These are phyloP conservation scores for Mycena galericulata DNA, from an alignment of 768 basidiomycete species.

Conservation along the genomic window DNA sequence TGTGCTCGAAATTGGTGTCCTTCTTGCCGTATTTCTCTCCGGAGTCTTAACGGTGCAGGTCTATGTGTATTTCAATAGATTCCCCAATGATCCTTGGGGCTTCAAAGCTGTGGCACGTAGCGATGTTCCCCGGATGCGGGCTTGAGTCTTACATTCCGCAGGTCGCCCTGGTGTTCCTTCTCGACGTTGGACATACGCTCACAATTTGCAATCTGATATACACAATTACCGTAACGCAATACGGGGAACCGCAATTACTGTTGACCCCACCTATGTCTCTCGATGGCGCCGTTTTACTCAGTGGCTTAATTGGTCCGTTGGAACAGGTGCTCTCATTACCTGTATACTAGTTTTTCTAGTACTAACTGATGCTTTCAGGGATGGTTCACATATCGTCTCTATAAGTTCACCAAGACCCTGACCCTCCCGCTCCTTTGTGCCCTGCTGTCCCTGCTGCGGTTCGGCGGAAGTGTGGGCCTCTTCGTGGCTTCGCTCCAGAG, in stretches of 20 bases:
- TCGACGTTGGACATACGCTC: slow-evolving; percentile 35
- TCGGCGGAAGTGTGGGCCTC: slow-evolving; percentile 29
- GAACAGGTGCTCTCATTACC: slow-evolving; percentile 19
- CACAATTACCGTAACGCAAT: slow-evolving; percentile 37
- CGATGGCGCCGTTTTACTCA: too few species aligned
- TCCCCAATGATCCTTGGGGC: slow-evolving; percentile 35
- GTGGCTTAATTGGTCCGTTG: slow-evolving; percentile 40
- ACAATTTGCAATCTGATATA: slow-evolving; percentile 39
- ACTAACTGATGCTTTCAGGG: slow-evolving; percentile 30
- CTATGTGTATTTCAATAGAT: slow-evolving; percentile 38
- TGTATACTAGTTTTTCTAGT: not conserved
- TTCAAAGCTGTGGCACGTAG: slow-evolving; percentile 38
- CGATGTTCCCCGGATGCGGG: too few species aligned
- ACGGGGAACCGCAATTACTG: slow-evolving; percentile 34
- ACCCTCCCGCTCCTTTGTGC: slow-evolving; percentile 33
- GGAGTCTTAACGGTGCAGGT: slow-evolving; percentile 41
- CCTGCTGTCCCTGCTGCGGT: slow-evolving; percentile 32
- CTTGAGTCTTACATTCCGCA: not conserved
- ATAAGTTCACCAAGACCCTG: slow-evolving; percentile 31
- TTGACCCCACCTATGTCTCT: too few species aligned
- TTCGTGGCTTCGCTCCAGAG: slow-evolving; percentile 24
- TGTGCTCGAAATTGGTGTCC: slow-evolving; percentile 42
- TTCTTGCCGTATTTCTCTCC: slow-evolving; percentile 39
- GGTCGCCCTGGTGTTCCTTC: not conserved
- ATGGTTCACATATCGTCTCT: slow-evolving; percentile 40